These are phyloP conservation scores for Candida argentea DNA, from an alignment of 805 yeast genomes.

Conservation along the genomic window DNA sequence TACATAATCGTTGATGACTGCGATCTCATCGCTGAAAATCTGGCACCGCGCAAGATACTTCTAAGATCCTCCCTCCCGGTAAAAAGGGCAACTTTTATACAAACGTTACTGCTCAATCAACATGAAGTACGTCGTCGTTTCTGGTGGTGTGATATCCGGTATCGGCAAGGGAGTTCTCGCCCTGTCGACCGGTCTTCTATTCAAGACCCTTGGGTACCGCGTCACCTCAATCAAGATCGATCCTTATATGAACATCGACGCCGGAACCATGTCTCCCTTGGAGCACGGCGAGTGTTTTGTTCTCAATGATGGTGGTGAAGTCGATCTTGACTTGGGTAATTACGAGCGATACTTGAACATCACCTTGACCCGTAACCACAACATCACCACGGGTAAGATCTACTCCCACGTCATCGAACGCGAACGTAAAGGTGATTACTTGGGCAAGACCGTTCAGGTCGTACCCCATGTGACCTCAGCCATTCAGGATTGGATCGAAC, in stretches of 20 bases:
- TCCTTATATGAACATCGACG: conserved; percentile 98
- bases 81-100: conserved; percentile 1
- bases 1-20: too few species aligned
- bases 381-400: conserved; percentile 96
- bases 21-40: conserved; percentile 1
- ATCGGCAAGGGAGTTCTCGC: conserved; percentile 99
- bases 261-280: conserved; percentile 98
- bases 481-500: conserved; percentile 97
- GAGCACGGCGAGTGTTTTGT: conserved; percentile 99
- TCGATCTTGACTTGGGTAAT: conserved; percentile 94
- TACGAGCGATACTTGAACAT: conserved; percentile 94
- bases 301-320: conserved; percentile 97
- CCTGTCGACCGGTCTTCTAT: conserved; percentile 89
- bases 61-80: conserved; percentile 1
- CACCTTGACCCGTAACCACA: conserved; percentile 87
- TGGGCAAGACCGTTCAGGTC: conserved; percentile 99
- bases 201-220: conserved; percentile 88
- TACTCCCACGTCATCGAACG: conserved; percentile 88
- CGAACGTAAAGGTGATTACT: conserved; percentile 93
- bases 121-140: conserved; percentile 98
- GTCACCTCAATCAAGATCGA: conserved; percentile 97
- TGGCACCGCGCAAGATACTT: conserved; percentile 1
- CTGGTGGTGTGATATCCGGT: conserved; percentile 99
- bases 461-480: conserved; percentile 97
- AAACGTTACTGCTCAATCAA: conserved; percentile 6